Evolutionary conservation across 192 early-diverging fungal genomes (phyloP).

Genomic region (Backusella macrospora): DNA sequence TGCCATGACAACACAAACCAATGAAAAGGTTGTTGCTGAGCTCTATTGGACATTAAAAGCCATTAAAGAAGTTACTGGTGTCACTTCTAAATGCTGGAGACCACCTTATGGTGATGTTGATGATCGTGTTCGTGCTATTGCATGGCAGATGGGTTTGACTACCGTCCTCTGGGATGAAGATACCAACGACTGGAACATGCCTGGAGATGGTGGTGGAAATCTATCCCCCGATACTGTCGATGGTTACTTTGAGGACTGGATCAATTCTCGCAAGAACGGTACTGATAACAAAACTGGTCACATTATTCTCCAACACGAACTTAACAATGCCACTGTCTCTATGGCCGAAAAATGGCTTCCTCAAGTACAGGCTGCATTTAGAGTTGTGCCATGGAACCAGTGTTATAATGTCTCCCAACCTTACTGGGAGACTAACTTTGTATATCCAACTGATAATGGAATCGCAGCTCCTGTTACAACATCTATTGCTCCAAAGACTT

Average conservation of each 20-base stretch:
- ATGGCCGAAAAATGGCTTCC: constrained; percentile 52
- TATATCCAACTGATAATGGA: constrained; percentile 33
- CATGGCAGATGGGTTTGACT: constrained; percentile 41
- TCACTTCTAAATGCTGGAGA: constrained; percentile 49
- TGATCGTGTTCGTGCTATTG: constrained; percentile 53
- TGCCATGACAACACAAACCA: constrained; percentile 50
- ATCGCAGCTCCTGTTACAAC: not conserved
- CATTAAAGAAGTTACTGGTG: constrained; percentile 52
- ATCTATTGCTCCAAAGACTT: not conserved
- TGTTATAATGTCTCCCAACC: constrained; percentile 41
- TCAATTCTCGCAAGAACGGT: constrained; percentile 26
- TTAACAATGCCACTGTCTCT: constrained; percentile 43
- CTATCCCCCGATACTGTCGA: constrained; percentile 41
- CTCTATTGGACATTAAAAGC: constrained; percentile 46
- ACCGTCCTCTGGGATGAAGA: constrained; percentile 43
- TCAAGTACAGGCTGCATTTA: constrained; percentile 37
- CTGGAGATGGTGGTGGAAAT: constrained; percentile 36
- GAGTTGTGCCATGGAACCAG: constrained; percentile 39
- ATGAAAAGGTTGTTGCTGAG: constrained; percentile 60
- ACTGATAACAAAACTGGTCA: constrained; percentile 38
- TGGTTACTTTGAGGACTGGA: constrained; percentile 30
- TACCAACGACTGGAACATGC: constrained; percentile 52
- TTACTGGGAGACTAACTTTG: constrained; percentile 42
- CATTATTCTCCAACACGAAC: constrained; percentile 48
- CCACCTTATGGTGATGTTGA: constrained; percentile 61